These are phyloP conservation scores for Biscutella laevigata DNA, from an alignment of 441 rosid species.

Conservation along the genomic window DNA sequence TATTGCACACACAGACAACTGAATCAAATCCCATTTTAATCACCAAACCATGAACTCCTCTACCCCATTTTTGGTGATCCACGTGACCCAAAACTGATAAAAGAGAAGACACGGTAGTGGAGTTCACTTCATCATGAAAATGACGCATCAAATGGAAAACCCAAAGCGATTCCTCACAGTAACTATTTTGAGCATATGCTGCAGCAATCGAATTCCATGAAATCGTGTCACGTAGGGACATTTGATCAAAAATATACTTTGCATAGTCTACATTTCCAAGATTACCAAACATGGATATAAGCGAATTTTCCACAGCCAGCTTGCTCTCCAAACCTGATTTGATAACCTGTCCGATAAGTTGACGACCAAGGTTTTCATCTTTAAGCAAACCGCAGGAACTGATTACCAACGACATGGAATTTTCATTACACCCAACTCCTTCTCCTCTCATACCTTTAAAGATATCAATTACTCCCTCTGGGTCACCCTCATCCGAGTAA, in stretches of 20 bases:
- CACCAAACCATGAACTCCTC: slow-evolving; percentile 60
- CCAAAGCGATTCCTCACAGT: slow-evolving; percentile 35
- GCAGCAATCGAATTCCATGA: slow-evolving; percentile 76
- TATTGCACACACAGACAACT: slow-evolving; percentile 49
- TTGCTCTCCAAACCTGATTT: slow-evolving; percentile 51
- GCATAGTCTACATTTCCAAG: slow-evolving; percentile 42
- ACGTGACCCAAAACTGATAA: slow-evolving; percentile 48
- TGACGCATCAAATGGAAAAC: slow-evolving; percentile 49
- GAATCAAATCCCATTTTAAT: slow-evolving; percentile 47
- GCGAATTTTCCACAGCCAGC: slow-evolving; percentile 60
- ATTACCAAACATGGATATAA: slow-evolving; percentile 68
- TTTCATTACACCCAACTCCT: slow-evolving; percentile 50
- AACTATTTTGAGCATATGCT: slow-evolving; percentile 45
- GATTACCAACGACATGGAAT: slow-evolving; percentile 60
- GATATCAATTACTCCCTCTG: slow-evolving; percentile 40
- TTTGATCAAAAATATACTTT: slow-evolving; percentile 36
- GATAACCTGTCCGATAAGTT: slow-evolving; percentile 48
- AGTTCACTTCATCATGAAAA: slow-evolving; percentile 41
- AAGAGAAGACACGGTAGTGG: slow-evolving; percentile 57
- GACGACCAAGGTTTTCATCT: slow-evolving; percentile 44
- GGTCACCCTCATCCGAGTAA: slow-evolving; percentile 44
- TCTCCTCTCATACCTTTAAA: slow-evolving; percentile 45
- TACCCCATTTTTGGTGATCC: slow-evolving; percentile 59
- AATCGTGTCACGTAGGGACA: slow-evolving; percentile 56
- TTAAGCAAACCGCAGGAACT: slow-evolving; percentile 53